phyloP scores from a whole-genome alignment of 1,284 basidiomycete species.

The Flammula alnicola region DNA sequence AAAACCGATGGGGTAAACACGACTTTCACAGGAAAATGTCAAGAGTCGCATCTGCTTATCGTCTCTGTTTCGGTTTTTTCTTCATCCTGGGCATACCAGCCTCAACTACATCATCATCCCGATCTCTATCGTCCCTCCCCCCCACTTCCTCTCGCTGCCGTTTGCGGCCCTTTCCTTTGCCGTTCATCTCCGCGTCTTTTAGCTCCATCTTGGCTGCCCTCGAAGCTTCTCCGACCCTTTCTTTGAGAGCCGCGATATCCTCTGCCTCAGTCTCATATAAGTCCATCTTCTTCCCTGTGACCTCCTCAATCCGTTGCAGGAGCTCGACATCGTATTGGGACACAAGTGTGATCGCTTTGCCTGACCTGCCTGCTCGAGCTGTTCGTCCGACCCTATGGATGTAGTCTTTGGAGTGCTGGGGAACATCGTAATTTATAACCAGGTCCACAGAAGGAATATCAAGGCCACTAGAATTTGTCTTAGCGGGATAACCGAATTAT shows the following conservation, averaged over 20 bases:
- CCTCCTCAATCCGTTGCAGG: slow-evolving; percentile 91
- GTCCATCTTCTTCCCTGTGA: slow-evolving; percentile 92
- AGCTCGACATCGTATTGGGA: slow-evolving; percentile 99
- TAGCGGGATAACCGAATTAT: neutral
- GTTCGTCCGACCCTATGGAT: slow-evolving; percentile 98
- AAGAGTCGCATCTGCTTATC: slow-evolving; percentile 24
- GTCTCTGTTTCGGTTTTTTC: slow-evolving; percentile 46
- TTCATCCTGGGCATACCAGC: slow-evolving; percentile 74
- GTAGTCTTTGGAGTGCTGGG: slow-evolving; percentile 98
- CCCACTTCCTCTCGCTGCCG: slow-evolving; percentile 51
- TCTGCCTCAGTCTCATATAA: slow-evolving; percentile 92
- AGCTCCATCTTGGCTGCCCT: slow-evolving; percentile 84
- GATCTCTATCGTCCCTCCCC: slow-evolving; percentile 74
- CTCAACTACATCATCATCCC: slow-evolving; percentile 87
- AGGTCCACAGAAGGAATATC: slow-evolving; percentile 97
- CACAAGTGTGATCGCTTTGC: slow-evolving; percentile 95
- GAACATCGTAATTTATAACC: slow-evolving; percentile 98
- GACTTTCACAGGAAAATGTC: neutral
- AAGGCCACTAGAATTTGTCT: slow-evolving; percentile 68
- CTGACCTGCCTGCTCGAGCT: slow-evolving; percentile 93
- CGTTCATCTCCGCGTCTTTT: slow-evolving; percentile 64
- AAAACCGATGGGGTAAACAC: slow-evolving; percentile 27
- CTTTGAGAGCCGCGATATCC: slow-evolving; percentile 86
- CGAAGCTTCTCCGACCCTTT: slow-evolving; percentile 90
- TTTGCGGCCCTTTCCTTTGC: slow-evolving; percentile 58